Evolutionary conservation across 306 rosid genomes (phyloP), one percentile per base, ranked within the genome.

Genomic region (Vicia faba): DNA sequence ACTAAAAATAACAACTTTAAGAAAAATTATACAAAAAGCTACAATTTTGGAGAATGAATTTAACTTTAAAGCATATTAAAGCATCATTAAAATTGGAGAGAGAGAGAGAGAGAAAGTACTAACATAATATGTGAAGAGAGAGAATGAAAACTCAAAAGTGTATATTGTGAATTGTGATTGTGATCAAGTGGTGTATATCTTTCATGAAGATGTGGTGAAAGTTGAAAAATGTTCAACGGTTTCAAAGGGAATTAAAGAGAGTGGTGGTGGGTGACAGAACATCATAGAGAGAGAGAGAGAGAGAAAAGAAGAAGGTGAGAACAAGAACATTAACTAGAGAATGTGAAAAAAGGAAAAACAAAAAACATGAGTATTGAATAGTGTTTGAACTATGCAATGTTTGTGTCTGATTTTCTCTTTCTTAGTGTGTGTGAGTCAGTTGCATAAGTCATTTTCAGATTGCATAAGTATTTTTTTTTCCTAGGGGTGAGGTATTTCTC

Each of bases 381-480:
- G 66, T 75, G 78, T 5, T 23, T 61, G 50, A 48, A 16, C 11
- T 50, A 8, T 8, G 70, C 61, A 65, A 31, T 66, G 20, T 54
- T 70, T 59, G 64, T 59, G 64, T 26, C 3, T 55, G 39, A 19
- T 29, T 67, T 9, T 64, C 65, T 76, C 55, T 69, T 40, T 62
- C 54, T 65, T 58, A 19, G 62, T 59, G 43, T 26, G 68, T 23
- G 71, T 75, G 78, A 72, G 83, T 54, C 69, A 68, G 86, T 80
- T 55, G 84, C 92, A 86, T 51, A 67, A 77, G 92, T 84, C 89
- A 85, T 70, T 84, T 80, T 84, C 92, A 66, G 71, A 77, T 70
- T 84, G 83, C 87, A 72, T 28, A 61, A 59, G 12, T 50, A 25
- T 58, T 75, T 76, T 79, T 25, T 3, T 25, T 25, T 1, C 28